Evolutionary conservation across 768 basidiomycete species (phyloP).

Genomic region (Crassisporium funariophilum): DNA sequence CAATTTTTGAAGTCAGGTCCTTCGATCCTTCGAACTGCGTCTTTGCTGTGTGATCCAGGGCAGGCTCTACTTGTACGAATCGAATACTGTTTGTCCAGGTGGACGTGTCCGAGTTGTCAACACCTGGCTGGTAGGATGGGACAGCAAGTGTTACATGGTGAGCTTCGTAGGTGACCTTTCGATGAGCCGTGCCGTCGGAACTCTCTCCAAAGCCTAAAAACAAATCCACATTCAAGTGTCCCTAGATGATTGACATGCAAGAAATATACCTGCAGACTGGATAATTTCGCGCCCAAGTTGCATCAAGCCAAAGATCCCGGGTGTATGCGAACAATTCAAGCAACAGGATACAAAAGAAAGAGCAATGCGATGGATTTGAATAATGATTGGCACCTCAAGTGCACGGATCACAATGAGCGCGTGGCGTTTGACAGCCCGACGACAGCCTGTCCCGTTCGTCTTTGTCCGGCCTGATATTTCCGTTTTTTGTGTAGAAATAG

Average conservation of each 20-base stretch:
- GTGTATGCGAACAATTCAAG: no score
- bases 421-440: no score
- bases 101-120: slow-evolving; percentile 17
- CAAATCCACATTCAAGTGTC: neutral
- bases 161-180: slow-evolving; percentile 20
- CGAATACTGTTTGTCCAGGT: slow-evolving; percentile 18
- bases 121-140: slow-evolving; percentile 15
- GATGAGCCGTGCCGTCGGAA: slow-evolving; percentile 27
- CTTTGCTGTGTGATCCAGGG: slow-evolving; percentile 27
- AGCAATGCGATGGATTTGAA: no score
- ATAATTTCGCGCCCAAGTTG: slow-evolving; percentile 12
- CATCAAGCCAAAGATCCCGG: no score
- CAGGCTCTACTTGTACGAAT: slow-evolving; percentile 18
- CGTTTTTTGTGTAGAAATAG: no score
- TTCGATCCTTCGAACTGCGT: slow-evolving; percentile 24
- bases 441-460: no score
- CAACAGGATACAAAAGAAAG: no score
- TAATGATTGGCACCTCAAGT: no score
- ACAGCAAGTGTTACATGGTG: slow-evolving; percentile 18
- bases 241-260: neutral
- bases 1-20: slow-evolving; percentile 10
- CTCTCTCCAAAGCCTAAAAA: slow-evolving; percentile 21
- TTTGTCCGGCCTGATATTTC: no score
- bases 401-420: no score
- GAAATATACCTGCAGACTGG: slow-evolving; percentile 3